Conservation (phyloP, 371 early-diverging fungal species). For the Mortierella sp. region DNA sequence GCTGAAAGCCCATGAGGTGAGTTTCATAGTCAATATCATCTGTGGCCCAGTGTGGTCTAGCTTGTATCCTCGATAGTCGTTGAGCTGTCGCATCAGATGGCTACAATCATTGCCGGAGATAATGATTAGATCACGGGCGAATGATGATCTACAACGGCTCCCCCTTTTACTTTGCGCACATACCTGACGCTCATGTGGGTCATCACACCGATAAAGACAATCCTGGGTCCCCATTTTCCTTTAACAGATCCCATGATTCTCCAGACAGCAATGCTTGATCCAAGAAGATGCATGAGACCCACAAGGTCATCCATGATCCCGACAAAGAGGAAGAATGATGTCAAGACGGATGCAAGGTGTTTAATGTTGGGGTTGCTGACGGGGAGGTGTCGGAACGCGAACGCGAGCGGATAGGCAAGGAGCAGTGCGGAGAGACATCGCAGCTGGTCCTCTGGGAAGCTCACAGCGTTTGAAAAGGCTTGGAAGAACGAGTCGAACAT, state of each 20-base stretch:
- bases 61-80: constrained; percentile 60
- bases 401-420: constrained; percentile 53
- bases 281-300: constrained; percentile 75
- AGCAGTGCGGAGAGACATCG: constrained; percentile 53
- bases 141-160: not conserved
- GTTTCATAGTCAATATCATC: constrained; percentile 92
- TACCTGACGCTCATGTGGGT: constrained; percentile 81
- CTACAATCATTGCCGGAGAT: constrained; percentile 39
- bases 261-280: constrained; percentile 68
- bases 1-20: constrained; percentile 88
- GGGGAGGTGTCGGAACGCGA: constrained; percentile 63
- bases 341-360: constrained; percentile 78
- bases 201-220: constrained; percentile 80
- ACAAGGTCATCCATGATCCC: constrained; percentile 63
- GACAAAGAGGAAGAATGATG: constrained; percentile 69
- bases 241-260: constrained; percentile 58
- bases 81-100: constrained; percentile 69
- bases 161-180: constrained; percentile 3
- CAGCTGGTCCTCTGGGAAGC: constrained; percentile 56
- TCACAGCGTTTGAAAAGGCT: constrained; percentile 42
- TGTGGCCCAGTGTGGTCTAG: constrained; percentile 90
- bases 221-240: constrained; percentile 66
- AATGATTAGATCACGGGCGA: too few relatives aligned
- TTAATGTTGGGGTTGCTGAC: constrained; percentile 58
- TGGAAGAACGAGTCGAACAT: constrained; percentile 53